Evolutionary conservation across 2,329 filamentous ascomycete species (phyloP), one percentile per base, ranked within the genome.

Genomic region (Thermothelomyces thermophilus): DNA sequence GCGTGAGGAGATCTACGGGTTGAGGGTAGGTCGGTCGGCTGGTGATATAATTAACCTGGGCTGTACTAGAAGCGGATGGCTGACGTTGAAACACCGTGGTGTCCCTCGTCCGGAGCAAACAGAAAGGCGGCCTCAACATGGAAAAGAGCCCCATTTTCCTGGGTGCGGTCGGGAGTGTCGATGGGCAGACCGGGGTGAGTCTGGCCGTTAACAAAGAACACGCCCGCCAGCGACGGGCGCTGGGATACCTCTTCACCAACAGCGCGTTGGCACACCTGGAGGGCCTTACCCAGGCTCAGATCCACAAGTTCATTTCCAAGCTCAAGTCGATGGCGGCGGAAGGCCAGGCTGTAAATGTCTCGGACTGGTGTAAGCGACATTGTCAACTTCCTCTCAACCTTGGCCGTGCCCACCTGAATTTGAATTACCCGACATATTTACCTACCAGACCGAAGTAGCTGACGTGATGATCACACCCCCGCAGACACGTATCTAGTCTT

Each of bases 41-140:
- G n/a, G n/a, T n/a, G n/a, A n/a, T n/a, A n/a, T n/a, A n/a, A n/a
- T n/a, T n/a, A n/a, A n/a, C n/a, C n/a, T n/a, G n/a, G n/a, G n/a
- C n/a, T n/a, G n/a, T n/a, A n/a, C n/a, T n/a, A n/a, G n/a, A n/a
- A n/a, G n/a, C n/a, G n/a, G n/a, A n/a, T n/a, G n/a, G n/a, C n/a
- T n/a, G n/a, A n/a, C n/a, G n/a, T n/a, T n/a, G n/a, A n/a, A n/a
- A n/a, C n/a, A n/a, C n/a, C n/a, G n/a, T n/a, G n/a, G n/a, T n/a
- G n/a, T n/a, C n/a, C n/a, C n/a, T 5, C 28, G 19, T 36, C n/a
- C 14, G n/a, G n/a, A n/a, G n/a, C n/a, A n/a, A n/a, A n/a, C n/a
- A 45, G 42, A 45, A 45, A 37, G 33, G 33, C 8, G 42, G 42
- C n/a, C 24, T 45, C 9, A 43, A 43, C 30, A 45, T 45, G 42